Conservation (phyloP, 805 yeast species). For the Barnettozyma pratensis region DNA sequence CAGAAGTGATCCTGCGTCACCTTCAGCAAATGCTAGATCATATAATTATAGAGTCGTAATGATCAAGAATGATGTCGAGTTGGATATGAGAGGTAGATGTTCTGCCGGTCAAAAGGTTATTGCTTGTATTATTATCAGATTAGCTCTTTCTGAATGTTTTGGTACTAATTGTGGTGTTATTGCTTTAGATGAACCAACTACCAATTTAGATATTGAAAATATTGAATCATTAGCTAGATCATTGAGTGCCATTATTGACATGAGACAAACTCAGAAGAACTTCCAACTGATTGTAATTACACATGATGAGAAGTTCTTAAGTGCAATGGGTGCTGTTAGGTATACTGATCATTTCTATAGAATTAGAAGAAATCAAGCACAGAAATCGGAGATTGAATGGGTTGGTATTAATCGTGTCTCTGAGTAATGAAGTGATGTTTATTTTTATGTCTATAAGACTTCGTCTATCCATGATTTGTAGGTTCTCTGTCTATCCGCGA, state of each 20-base stretch:
- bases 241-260: conserved; percentile 65
- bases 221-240: conserved; percentile 83
- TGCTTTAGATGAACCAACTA: conserved; percentile 96
- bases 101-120: conserved; percentile 97
- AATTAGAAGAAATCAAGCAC: conserved; percentile 74
- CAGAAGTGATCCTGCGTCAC: conserved; percentile 60
- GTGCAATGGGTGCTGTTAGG: conserved; percentile 76
- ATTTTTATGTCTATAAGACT: neutral
- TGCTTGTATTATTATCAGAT: conserved; percentile 84
- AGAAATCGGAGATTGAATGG: conserved; percentile 70
- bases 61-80: conserved; percentile 86
- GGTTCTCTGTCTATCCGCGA: conserved; percentile 30
- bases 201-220: conserved; percentile 87
- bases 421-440: conserved; percentile 11
- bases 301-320: conserved; percentile 88
- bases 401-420: conserved; percentile 38
- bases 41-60: conserved; percentile 93
- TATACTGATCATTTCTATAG: conserved; percentile 86
- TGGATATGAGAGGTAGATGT: conserved; percentile 98
- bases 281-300: conserved; percentile 95
- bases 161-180: conserved; percentile 94
- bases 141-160: conserved; percentile 93
- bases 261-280: conserved; percentile 73
- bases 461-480: conserved; percentile 25
- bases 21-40: conserved; percentile 45